Conservation (phyloP, 2,329 filamentous ascomycete species). For the Pseudogymnoascus sp. region DNA sequence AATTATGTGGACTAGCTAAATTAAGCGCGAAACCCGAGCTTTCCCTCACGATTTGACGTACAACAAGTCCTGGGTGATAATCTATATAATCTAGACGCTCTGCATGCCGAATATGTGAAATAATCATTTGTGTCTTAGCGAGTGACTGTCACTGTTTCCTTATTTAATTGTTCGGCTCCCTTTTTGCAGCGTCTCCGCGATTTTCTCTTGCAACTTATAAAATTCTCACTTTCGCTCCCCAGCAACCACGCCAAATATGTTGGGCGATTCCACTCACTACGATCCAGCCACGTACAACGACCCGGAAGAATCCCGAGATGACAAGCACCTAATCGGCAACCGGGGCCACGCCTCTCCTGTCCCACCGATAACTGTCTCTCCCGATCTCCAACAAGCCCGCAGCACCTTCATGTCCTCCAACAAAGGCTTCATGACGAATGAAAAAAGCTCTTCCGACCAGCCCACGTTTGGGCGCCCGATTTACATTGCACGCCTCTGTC, state of each 20-base stretch:
- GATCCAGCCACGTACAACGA: neutral
- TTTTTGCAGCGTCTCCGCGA: neutral
- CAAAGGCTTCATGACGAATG: slow-evolving; percentile 1
- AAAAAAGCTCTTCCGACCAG: neutral
- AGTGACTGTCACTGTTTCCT: neutral
- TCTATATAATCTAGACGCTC: slow-evolving; percentile 2
- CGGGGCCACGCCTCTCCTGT: neutral
- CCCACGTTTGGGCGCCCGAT: neutral
- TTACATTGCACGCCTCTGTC: neutral
- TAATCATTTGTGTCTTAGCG: neutral
- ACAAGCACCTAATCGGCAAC: neutral
- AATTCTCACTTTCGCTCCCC: neutral
- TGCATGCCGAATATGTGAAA: neutral
- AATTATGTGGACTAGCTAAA: neutral
- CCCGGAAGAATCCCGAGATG: neutral
- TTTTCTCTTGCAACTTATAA: neutral
- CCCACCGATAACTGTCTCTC: neutral
- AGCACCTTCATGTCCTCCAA: neutral
- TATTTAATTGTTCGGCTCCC: neutral
- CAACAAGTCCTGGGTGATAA: neutral
- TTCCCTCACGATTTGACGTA: neutral
- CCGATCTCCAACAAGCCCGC: neutral
- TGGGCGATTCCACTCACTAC: neutral
- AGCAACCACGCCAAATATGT: neutral
- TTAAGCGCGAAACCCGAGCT: neutral